Evolutionary conservation across 768 basidiomycete species (phyloP).

Genomic region (Leucosporidium yakuticum): DNA sequence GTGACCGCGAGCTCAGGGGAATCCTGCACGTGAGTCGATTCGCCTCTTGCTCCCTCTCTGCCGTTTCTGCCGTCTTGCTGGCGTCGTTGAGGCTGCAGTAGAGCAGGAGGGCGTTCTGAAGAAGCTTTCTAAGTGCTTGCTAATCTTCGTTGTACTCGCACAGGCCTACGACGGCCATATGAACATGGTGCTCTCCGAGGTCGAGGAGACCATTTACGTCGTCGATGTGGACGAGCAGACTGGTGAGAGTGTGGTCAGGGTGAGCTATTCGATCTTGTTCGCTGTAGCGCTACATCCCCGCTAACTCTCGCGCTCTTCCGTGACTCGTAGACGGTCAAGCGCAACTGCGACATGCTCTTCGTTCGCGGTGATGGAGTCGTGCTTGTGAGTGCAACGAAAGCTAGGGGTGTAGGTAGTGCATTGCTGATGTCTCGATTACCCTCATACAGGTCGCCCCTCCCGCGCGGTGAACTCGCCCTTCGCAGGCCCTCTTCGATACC

Average conservation of each 20-base stretch:
- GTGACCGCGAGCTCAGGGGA: slow-evolving; percentile 85
- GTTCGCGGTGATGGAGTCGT: slow-evolving; percentile 97
- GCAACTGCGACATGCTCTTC: slow-evolving; percentile 96
- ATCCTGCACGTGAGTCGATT: slow-evolving; percentile 70
- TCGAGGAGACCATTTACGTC: slow-evolving; percentile 93
- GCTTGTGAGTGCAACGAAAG: slow-evolving; percentile 55
- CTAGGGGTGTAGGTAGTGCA: background rate
- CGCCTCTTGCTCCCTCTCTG: slow-evolving; percentile 3
- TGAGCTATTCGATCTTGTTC: slow-evolving; percentile 39
- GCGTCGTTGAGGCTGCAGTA: background rate
- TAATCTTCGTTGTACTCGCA: background rate
- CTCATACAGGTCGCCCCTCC: slow-evolving; percentile 29
- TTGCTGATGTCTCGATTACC: background rate
- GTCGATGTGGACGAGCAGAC: slow-evolving; percentile 75
- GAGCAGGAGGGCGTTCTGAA: too few relatives aligned
- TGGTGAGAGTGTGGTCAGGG: slow-evolving; percentile 54
- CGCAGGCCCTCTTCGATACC: too few relatives aligned
- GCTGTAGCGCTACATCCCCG: background rate
- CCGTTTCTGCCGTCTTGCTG: background rate
- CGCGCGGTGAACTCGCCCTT: slow-evolving; percentile 10
- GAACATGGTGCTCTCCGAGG: slow-evolving; percentile 96
- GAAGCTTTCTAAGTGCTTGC: background rate
- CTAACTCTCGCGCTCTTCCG: background rate
- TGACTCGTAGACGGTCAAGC: slow-evolving; percentile 65
- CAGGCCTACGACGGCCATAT: slow-evolving; percentile 99